Base-by-base conservation (phyloP, 495 filamentous ascomycete species). In the Glonium stellatum region DNA sequence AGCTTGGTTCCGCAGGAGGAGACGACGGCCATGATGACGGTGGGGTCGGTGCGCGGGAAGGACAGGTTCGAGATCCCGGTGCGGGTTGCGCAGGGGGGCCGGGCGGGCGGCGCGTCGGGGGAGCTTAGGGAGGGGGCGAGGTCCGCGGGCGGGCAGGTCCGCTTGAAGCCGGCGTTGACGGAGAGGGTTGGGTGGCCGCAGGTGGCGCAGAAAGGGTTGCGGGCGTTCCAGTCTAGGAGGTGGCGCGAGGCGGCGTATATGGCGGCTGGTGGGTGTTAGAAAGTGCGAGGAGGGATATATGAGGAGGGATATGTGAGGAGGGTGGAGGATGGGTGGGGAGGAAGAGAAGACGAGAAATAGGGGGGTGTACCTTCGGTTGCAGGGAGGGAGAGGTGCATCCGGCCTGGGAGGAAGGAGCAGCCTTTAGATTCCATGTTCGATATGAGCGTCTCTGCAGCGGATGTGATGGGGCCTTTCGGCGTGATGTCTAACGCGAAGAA, bases 41-140 rank as follows among this genome's bases (percentile, higher is more conserved):
- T 96, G 2, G 92, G 92, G 70, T 97, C 92, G 10, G 92, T 96
- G 44, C 95, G 88, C 10, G 93, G 93, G 79, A 98, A 98, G 57
- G 78, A 82, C 51, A 95, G 77, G 75, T 96, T 96, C 27, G 87
- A 88, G 56, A 89, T 73, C 19, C 85, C 86, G 13, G 79, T 84
- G 25, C 88, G 77, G 1, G 92, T 96, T 11, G 82, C 82, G 71
- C 93, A 97, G 13, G 84, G 79, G 1, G 81, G 79, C 53, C 63
- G 25, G 71, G 69, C n/a, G 73, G 74, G 18, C 63, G 63, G 31
- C 72, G 70, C 42, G 70, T 72, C 58, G 11, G 47, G 3, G 3
- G 72, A 71, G 49, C 76, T 77, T 8, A 73, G 55, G 0, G 70
- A 61, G 5, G 61, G 10, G 60, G 80, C 80, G 46, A 73, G 69